These are phyloP conservation scores for Acorus calamus DNA, from an alignment of 106 monocot species.

Conservation along the genomic window DNA sequence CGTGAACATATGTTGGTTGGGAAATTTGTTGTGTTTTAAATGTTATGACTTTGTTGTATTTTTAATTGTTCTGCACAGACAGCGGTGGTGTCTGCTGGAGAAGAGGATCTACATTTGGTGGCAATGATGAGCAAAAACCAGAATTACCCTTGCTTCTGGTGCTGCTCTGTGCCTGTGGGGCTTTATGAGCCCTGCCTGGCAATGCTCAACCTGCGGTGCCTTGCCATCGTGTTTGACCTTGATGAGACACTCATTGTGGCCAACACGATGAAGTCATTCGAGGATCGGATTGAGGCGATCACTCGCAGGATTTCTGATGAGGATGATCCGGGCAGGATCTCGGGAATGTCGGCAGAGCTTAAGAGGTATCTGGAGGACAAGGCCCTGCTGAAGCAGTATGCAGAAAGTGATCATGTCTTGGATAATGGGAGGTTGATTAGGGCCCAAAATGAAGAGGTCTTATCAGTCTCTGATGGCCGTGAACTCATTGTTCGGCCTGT, in stretches of 20 bases:
- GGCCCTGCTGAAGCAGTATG: slow-evolving; percentile 64
- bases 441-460: slow-evolving; percentile 67
- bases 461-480: slow-evolving; percentile 10
- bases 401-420: slow-evolving; percentile 46
- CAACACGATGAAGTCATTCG: slow-evolving; percentile 95
- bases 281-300: slow-evolving; percentile 65
- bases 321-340: slow-evolving; percentile 53
- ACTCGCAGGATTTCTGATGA: slow-evolving; percentile 67
- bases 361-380: slow-evolving; percentile 78
- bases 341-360: slow-evolving; percentile 88
- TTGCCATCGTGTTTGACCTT: slow-evolving; percentile 86
- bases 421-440: slow-evolving; percentile 43
- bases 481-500: slow-evolving; percentile 54
- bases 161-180: slow-evolving; percentile 45
- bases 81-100: slow-evolving; percentile 56
- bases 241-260: slow-evolving; percentile 94
- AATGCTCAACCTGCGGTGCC: slow-evolving; percentile 83
- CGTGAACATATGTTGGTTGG: not conserved
- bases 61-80: slow-evolving; percentile 25
- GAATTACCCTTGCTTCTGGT: slow-evolving; percentile 80
- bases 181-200: slow-evolving; percentile 61
- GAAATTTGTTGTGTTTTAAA: not conserved
- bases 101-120: slow-evolving; percentile 75
- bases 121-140: slow-evolving; percentile 66
- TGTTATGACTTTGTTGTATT: not conserved